Percentiles rank a stretch among this genome's conserved stretches.
These are phyloP conservation scores for Talaromyces nanjingensis DNA, from an alignment of 495 filamentous ascomycete species.

Conservation along the genomic window DNA sequence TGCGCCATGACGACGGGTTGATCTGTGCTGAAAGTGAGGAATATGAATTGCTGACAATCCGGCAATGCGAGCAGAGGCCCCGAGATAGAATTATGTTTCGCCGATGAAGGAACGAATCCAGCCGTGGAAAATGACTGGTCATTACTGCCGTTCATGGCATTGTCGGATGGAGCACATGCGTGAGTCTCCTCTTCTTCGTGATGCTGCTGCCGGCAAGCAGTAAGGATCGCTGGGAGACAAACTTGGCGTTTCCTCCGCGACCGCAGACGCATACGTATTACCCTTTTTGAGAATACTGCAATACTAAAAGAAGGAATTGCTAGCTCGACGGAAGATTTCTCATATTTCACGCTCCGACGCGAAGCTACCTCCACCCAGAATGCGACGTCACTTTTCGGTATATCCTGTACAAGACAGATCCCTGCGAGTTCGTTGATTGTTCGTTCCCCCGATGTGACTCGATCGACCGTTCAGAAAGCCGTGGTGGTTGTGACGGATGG, in stretches of 20 bases:
- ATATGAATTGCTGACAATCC: background rate
- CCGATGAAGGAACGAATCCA: constrained; percentile 71
- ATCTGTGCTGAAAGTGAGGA: background rate
- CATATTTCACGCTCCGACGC: constrained; percentile 88
- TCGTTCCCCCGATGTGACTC: constrained; percentile 80
- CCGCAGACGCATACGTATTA: no score
- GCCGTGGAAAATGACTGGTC: constrained; percentile 86
- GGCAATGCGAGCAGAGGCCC: constrained; percentile 56
- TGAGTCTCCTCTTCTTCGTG: constrained; percentile 38
- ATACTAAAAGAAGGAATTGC: background rate
- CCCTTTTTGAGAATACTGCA: no score
- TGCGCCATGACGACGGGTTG: background rate
- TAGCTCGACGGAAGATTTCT: constrained; percentile 89
- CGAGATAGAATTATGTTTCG: constrained; percentile 90
- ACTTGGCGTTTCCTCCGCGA: background rate
- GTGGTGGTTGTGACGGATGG: constrained; percentile 94
- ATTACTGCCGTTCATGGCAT: constrained; percentile 92
- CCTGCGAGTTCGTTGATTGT: constrained; percentile 70
- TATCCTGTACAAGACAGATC: constrained; percentile 89
- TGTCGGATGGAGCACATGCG: constrained; percentile 93
- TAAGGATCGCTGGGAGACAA: background rate
- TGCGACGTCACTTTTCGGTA: constrained; percentile 89
- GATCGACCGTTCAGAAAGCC: constrained; percentile 95
- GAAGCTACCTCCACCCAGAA: constrained; percentile 48
- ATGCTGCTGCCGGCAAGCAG: background rate